phyloP scores from a whole-genome alignment of 2,329 filamentous ascomycete genomes.

The Diaporthe sp. region DNA sequence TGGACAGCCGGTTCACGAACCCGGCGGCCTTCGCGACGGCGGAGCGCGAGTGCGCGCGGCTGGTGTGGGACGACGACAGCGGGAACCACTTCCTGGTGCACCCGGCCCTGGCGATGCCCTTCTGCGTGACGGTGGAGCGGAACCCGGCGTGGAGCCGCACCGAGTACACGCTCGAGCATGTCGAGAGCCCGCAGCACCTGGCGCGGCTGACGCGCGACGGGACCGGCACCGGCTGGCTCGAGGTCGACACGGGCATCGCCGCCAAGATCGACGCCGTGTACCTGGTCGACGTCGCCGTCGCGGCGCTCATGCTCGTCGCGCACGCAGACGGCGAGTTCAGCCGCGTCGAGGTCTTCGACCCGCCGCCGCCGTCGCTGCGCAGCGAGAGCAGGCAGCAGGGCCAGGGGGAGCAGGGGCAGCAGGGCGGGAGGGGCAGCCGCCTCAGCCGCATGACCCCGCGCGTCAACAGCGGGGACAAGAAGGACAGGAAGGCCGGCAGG shows the following conservation, averaged over 20 bases:
- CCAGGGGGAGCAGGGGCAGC: conserved; percentile 40
- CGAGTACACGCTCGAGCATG: conserved; percentile 76
- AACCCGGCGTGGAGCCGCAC: conserved; percentile 71
- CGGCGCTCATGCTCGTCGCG: conserved; percentile 72
- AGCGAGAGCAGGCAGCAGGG: conserved; percentile 41
- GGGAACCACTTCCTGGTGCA: conserved; percentile 74
- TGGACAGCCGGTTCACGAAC: conserved; percentile 70
- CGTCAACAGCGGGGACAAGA: conserved; percentile 40
- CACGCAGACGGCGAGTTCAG: conserved; percentile 68
- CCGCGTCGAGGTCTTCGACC: conserved; percentile 67
- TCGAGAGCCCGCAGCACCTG: conserved; percentile 72
- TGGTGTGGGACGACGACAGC: conserved; percentile 79
- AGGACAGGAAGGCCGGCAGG: conserved; percentile 43
- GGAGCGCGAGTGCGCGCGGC: conserved; percentile 76
- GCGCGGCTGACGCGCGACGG: conserved; percentile 73
- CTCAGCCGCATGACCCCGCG: conserved; percentile 49
- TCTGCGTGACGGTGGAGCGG: conserved; percentile 71
- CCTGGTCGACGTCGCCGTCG: conserved; percentile 73
- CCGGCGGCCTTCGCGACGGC: conserved; percentile 72
- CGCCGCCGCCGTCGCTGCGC: conserved; percentile 65
- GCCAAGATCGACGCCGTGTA: conserved; percentile 73
- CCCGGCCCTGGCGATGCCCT: conserved; percentile 73
- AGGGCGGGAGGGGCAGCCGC: conserved; percentile 49
- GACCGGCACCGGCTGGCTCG: conserved; percentile 71
- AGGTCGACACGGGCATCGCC: conserved; percentile 73